Evolutionary conservation across 768 basidiomycete genomes (phyloP), one percentile per base, ranked within the genome.

Genomic region (Lactarius evosmus): DNA sequence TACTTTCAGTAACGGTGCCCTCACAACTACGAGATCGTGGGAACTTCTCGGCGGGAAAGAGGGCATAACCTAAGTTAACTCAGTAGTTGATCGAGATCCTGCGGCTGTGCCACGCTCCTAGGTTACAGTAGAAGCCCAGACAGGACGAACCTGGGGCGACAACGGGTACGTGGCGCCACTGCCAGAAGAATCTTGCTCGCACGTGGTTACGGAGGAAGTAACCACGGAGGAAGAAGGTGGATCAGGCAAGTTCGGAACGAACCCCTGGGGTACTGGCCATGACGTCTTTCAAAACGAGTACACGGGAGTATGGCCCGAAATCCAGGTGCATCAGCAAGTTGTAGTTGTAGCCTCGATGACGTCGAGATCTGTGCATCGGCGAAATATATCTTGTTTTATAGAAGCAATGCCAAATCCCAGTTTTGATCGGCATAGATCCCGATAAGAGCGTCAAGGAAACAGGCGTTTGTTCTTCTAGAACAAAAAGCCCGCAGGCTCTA

Each of bases 181-280:
- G 3, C 17, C 16, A 38, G 44, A 12, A 29, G 44, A 27, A 52
- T 25, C 29, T 44, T 58, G 38, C 32, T 53, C 29, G 19, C 62
- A 27, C 49, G 49, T 63, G 56, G 62, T 36, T 29, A 27, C 49
- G 56, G 56, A 46, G 27, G 56, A 44, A 17, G 30, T n/a, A n/a
- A n/a, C n/a, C n/a, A 27, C 49, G 56, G 56, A 46, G 27, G 56
- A 44, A 17, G 30, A 7, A 49, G 19, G 62, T 63, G 62, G 62
- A 63, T 63, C 56, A 63, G 62, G 51, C 22, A 58, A 54, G 50
- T 41, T 40, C 40, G 55, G 56, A 52, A 52, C 32, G 41, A 19
- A 30, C 3, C 25, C 44, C 32, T 58, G 40, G 40, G 34, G 11
- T n/a, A 50, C 3, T n/a, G 41, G 62, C n/a, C 17, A 34, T 58